Conservation (phyloP, 208 protist genomes). For the Trypanosoma conorhini region DNA sequence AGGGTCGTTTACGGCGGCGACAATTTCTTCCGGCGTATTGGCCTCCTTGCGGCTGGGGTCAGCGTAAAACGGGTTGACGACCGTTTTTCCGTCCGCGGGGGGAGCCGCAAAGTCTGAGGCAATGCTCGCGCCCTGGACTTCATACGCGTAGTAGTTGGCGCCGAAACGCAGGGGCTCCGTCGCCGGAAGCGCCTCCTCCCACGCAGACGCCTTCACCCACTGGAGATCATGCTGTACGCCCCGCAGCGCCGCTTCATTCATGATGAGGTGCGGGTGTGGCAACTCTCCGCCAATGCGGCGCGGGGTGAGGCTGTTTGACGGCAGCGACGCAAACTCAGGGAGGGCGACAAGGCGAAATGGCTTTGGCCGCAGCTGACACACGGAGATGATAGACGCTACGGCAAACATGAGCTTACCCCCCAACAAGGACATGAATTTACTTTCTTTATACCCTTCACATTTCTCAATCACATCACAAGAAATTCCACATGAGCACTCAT, state of each 20-base stretch:
- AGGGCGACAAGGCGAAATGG: constrained; percentile 47
- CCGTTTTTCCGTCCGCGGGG: background rate
- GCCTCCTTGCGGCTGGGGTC: background rate
- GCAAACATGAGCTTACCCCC: constrained; percentile 69
- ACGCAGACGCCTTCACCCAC: constrained; percentile 1
- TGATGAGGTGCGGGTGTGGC: constrained; percentile 13
- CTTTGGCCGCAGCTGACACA: constrained; percentile 54
- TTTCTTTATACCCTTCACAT: constrained; percentile 52
- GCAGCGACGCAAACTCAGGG: constrained; percentile 27
- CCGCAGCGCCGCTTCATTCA: constrained; percentile 15
- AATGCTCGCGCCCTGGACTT: background rate
- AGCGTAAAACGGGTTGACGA: constrained; percentile 27
- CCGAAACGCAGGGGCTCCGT: constrained; percentile 22
- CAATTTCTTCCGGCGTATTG: constrained; percentile 17
- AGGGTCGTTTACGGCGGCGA: constrained; percentile 8
- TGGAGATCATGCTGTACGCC: constrained; percentile 20
- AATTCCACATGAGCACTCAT: constrained; percentile 81
- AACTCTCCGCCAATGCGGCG: background rate
- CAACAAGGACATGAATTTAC: constrained; percentile 30
- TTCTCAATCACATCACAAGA: constrained; percentile 76
- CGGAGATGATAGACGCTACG: constrained; percentile 42
- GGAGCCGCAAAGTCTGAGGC: background rate
- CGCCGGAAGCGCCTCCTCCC: background rate
- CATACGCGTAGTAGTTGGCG: constrained; percentile 31
- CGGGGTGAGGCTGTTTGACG: constrained; percentile 9